phyloP scores from a whole-genome alignment of 1,139 yeast genomes.

The Nakaseomyces nivariensis region DNA sequence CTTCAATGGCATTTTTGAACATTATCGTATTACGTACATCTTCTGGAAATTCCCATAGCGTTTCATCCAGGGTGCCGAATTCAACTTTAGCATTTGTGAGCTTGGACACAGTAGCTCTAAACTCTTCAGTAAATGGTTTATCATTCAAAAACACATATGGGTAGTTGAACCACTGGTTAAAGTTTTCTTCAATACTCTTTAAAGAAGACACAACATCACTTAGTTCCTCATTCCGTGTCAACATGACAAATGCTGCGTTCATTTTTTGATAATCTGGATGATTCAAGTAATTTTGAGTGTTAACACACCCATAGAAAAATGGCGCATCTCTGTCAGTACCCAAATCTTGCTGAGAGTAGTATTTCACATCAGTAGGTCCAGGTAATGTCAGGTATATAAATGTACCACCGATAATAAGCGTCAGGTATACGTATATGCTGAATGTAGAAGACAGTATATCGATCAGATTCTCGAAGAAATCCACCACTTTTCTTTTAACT shows the following conservation, averaged over 20 bases:
- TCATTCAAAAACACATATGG: slow-evolving; percentile 86
- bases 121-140: slow-evolving; percentile 56
- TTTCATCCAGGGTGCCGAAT: slow-evolving; percentile 21
- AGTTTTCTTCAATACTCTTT: slow-evolving; percentile 67
- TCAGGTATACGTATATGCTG: not conserved
- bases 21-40: slow-evolving; percentile 14
- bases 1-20: slow-evolving; percentile 42
- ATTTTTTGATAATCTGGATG: slow-evolving; percentile 34
- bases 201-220: slow-evolving; percentile 61
- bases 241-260: slow-evolving; percentile 75
- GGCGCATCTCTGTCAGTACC: slow-evolving; percentile 24
- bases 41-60: slow-evolving; percentile 32
- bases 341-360: slow-evolving; percentile 15
- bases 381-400: not conserved
- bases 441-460: not conserved
- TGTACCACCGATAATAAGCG: not conserved
- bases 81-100: slow-evolving; percentile 41
- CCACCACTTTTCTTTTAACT: not conserved
- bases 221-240: slow-evolving; percentile 69
- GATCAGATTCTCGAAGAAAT: not conserved
- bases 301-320: slow-evolving; percentile 46
- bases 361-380: slow-evolving; percentile 3
- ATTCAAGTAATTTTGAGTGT: slow-evolving; percentile 26
- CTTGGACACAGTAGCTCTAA: slow-evolving; percentile 40
- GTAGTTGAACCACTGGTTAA: slow-evolving; percentile 82